These are phyloP conservation scores for Geranium brycei DNA, from an alignment of 345 rosid species.

Conservation along the genomic window DNA sequence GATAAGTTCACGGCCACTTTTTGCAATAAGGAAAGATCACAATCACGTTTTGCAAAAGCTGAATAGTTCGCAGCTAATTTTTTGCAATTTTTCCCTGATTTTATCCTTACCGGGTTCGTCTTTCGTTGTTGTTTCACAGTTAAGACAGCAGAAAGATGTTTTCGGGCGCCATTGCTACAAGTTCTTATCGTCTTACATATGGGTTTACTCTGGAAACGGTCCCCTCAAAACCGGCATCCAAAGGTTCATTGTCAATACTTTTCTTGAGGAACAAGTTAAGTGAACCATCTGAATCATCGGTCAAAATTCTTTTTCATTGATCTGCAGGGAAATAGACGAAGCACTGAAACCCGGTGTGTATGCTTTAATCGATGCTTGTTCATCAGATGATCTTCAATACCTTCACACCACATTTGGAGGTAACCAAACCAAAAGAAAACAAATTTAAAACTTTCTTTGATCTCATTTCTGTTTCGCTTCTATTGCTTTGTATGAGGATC, in stretches of 20 bases:
- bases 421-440: constrained; percentile 10
- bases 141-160: constrained; percentile 67
- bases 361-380: constrained; percentile 80
- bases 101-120: constrained; percentile 9
- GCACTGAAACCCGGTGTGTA: constrained; percentile 80
- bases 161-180: constrained; percentile 64
- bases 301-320: constrained; percentile 1
- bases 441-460: too few species aligned
- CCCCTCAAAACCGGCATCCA: constrained; percentile 60
- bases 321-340: constrained; percentile 74
- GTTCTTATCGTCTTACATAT: constrained; percentile 61
- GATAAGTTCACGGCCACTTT: too few species aligned
- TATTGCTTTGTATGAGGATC: constrained; percentile 55
- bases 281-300: background rate
- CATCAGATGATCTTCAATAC: constrained; percentile 64
- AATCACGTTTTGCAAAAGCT: too few species aligned
- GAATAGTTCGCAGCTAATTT: too few species aligned
- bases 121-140: constrained; percentile 28
- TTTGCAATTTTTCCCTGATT: background rate
- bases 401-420: constrained; percentile 86
- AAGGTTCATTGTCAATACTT: constrained; percentile 30
- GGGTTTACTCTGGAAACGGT: constrained; percentile 66
- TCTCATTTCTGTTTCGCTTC: background rate
- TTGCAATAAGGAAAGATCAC: too few species aligned
- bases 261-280: background rate